Evolutionary conservation across 352 stramenopile genomes (phyloP), one percentile per base, ranked within the genome.

Genomic region (Phytophthora europaea): DNA sequence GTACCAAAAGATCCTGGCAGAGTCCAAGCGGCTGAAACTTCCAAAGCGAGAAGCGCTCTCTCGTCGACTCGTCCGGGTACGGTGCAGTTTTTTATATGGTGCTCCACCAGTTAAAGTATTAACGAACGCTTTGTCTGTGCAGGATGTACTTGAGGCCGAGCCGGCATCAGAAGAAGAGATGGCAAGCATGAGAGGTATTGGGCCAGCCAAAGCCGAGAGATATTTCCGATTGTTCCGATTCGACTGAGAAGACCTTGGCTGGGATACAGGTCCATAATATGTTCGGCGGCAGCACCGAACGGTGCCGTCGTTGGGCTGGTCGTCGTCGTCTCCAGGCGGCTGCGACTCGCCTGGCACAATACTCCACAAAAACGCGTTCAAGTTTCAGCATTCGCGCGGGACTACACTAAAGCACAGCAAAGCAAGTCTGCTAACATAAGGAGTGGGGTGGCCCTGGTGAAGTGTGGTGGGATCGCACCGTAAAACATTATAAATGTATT

Each of bases 21-120:
- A 92, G 51, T 73, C 76, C 15, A 87, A 77, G 59, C 67, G 70
- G 5, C 47, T 80, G 10, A 75, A 79, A 8, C 73, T 94, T 3
- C 70, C 83, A 0, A 94, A 91, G 63, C 74, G 86, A 58, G 85
- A 94, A 33, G 75, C 80, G 5, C 75, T 92, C 8, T 88, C 82
- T 47, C 77, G 84, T 22, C 76, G 81, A 48, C 72, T 82, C 6
- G 63, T 92, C 61, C 69, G 74, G 56, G 81, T 91, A 75, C 22
- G 73, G 36, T 43, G 3, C 36, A 43, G 36, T 43, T 43, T 40
- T 26, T 47, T 18, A 47, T 23, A 23, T 31, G 9, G n/a, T 15
- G 16, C 38, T 43, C 4, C 28, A 7, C 28, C 28, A 8, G 28
- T 31, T 8, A 0, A 31, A 0, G 36, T 18, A 43, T 43, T 43